Evolutionary conservation across 257 asterid genomes (phyloP).

Genomic region (Prunella vulgaris): DNA sequence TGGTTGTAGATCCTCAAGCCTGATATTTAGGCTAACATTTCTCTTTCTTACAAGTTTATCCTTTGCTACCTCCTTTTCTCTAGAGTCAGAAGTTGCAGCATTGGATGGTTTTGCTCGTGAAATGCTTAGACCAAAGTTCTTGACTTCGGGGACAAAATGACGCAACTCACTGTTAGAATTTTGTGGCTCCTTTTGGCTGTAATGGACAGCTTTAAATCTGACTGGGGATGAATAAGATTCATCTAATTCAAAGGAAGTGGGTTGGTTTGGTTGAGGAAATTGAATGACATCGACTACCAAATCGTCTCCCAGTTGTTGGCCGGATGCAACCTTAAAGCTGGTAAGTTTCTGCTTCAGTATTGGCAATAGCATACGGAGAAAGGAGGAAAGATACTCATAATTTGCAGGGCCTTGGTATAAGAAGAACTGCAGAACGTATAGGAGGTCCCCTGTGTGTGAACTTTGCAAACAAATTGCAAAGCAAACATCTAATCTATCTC

Average conservation of each 20-base stretch:
- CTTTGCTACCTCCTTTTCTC: not conserved
- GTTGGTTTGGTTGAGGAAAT: not conserved
- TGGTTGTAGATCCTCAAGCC: conserved; percentile 8
- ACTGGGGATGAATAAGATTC: too few species aligned
- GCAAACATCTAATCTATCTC: not conserved
- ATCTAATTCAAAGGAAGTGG: not conserved
- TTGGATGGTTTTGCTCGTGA: not conserved
- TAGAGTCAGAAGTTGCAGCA: not conserved
- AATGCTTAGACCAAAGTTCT: not conserved
- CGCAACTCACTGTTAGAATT: not conserved
- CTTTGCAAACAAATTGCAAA: conserved; percentile 24
- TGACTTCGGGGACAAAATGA: not conserved
- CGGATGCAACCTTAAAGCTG: not conserved
- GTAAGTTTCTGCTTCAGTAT: not conserved
- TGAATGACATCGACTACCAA: too few species aligned
- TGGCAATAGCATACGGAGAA: not conserved
- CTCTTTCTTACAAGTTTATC: not conserved
- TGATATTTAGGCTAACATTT: not conserved
- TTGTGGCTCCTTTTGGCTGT: not conserved
- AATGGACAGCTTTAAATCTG: not conserved
- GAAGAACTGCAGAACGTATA: conserved; percentile 6
- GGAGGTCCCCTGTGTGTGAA: not conserved
- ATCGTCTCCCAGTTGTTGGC: conserved; percentile 9
- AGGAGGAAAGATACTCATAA: not conserved
- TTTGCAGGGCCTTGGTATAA: not conserved